Evolutionary conservation across 2,329 filamentous ascomycete genomes (phyloP).

Genomic region (Colletotrichum sp.): DNA sequence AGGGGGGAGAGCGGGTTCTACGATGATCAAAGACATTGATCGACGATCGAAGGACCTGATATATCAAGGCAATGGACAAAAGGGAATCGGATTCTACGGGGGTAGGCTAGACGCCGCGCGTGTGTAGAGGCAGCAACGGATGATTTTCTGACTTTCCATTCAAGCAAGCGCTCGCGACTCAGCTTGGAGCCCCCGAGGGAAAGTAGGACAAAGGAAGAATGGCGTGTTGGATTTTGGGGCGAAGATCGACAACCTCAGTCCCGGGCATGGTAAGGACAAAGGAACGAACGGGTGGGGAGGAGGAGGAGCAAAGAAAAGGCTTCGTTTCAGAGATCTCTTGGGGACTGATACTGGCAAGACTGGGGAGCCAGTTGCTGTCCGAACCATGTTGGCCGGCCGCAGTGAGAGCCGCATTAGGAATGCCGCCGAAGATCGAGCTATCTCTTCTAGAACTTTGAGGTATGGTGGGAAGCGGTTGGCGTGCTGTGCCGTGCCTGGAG

Average conservation of each 20-base stretch:
- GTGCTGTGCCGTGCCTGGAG: background rate
- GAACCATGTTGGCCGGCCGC: background rate
- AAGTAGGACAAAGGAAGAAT: slow-evolving; percentile 5
- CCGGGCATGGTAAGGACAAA: background rate
- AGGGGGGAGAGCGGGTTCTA: background rate
- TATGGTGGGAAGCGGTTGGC: background rate
- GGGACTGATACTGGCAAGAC: background rate
- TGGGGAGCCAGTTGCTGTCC: background rate
- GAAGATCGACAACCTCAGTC: background rate
- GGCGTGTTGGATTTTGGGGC: background rate
- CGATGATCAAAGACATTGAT: background rate
- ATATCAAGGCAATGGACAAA: background rate
- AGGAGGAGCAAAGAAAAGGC: background rate
- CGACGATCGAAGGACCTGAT: slow-evolving; percentile 3
- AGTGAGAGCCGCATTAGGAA: background rate
- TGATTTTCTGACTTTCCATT: background rate
- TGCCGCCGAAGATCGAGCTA: background rate
- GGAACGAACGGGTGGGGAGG: background rate
- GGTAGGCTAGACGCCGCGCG: background rate
- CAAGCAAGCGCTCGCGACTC: background rate
- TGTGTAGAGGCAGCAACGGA: background rate
- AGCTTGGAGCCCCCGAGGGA: background rate
- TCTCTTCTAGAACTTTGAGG: background rate
- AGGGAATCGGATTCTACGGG: background rate
- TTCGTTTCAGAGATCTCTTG: slow-evolving; percentile 1